Base-by-base conservation (phyloP, 2,329 filamentous ascomycete species). In the Colletotrichum sp. region DNA sequence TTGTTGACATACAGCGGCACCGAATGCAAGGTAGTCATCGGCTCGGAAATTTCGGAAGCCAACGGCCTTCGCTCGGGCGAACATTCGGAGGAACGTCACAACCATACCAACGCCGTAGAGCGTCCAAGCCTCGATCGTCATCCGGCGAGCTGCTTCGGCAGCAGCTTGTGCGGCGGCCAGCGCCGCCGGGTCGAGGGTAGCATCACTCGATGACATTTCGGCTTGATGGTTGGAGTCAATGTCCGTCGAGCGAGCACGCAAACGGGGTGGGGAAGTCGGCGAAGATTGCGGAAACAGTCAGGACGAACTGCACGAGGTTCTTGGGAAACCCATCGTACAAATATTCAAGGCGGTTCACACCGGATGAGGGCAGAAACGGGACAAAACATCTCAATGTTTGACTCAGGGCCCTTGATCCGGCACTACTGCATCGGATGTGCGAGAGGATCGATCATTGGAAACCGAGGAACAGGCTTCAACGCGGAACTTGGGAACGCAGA, bases 21-120 rank as follows among this genome's bases (percentile, higher is more conserved):
- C 28, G 74, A 78, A 78, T 52, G 82, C 79, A 0, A 83, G 76
- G 34, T 81, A 82, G 52, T 84, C 82, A 24, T 84, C 82, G 26
- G 79, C 65, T 6, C 78, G 77, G 9, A 84, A 76, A 24, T 78
- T 78, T 9, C 77, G 75, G 4, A 79, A 55, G 0, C 82, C 80
- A 6, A 80, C 77, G 1, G 77, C 76, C 4, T 78, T 79, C 16
- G 80, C 69, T 8, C 82, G 78, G 21, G 81, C 80, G 70, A 82
- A 84, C 2, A 82, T 83, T 7, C 82, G 75, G 7, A 83, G 64
- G 10, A 78, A 38, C 1, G 81, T 82, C 10, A 81, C 73, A 3
- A 77, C 55, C 38, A 83, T 71, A 4, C 78, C 81, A 26, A 83
- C 71, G 1, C 75, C 72, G 36, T 81, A 82, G 1, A 84, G 71